Conservation (phyloP, 305 asterid genomes). For the Plantago coronopus region DNA sequence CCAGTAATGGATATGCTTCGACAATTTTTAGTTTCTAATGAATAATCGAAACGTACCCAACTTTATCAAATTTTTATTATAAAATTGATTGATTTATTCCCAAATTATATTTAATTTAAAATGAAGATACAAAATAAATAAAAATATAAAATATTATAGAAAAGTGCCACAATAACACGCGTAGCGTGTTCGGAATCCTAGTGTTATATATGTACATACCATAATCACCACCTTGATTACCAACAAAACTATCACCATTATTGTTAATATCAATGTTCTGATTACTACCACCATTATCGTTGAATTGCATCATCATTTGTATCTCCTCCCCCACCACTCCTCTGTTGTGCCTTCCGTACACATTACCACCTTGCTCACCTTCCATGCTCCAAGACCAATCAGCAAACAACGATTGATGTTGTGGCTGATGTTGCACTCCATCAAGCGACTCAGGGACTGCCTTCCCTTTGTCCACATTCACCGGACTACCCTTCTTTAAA, state of each 20-base stretch:
- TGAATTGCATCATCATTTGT: slow-evolving; percentile 35
- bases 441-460: background rate
- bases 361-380: slow-evolving; percentile 8
- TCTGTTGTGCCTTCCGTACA: slow-evolving; percentile 33
- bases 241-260: background rate
- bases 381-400: slow-evolving; percentile 51
- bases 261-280: slow-evolving; percentile 21
- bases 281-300: slow-evolving; percentile 38
- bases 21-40: no score
- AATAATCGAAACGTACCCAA: no score
- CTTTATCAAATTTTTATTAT: no score
- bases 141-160: no score
- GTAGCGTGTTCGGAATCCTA: no score
- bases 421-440: slow-evolving; percentile 30
- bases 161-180: no score
- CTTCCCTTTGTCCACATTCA: slow-evolving; percentile 19
- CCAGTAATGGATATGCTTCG: no score
- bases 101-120: no score
- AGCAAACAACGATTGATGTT: slow-evolving; percentile 43
- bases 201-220: no score
- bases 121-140: no score
- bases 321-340: slow-evolving; percentile 32
- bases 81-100: no score
- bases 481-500: slow-evolving; percentile 30
- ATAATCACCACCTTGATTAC: slow-evolving; percentile 2